These are phyloP conservation scores for Begonia loranthoides DNA, from an alignment of 306 rosid species.

Conservation along the genomic window DNA sequence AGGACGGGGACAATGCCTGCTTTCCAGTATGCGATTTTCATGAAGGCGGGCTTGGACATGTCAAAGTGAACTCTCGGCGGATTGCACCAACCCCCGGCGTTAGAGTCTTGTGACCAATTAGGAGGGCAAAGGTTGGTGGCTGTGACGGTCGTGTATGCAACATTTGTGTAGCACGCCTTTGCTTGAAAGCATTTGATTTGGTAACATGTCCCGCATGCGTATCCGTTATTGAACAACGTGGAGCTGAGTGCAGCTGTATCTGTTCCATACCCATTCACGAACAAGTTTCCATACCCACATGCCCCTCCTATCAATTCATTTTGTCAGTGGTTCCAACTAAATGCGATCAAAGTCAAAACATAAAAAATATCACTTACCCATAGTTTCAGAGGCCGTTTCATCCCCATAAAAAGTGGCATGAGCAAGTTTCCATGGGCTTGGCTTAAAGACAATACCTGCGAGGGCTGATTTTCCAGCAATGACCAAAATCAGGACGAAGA, in stretches of 20 bases:
- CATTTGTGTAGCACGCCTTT: slow-evolving; percentile 27
- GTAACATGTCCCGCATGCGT: slow-evolving; percentile 70
- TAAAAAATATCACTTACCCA: slow-evolving; percentile 37
- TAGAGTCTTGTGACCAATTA: slow-evolving; percentile 54
- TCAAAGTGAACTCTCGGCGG: slow-evolving; percentile 80
- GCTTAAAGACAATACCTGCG: slow-evolving; percentile 22
- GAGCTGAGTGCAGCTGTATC: slow-evolving; percentile 73
- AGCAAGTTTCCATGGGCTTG: slow-evolving; percentile 57
- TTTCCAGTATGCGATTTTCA: slow-evolving; percentile 64
- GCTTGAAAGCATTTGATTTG: slow-evolving; percentile 60
- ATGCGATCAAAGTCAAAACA: not conserved
- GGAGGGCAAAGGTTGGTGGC: slow-evolving; percentile 93
- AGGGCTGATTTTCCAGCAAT: slow-evolving; percentile 9
- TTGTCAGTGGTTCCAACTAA: too few relatives aligned
- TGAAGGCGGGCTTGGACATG: slow-evolving; percentile 88
- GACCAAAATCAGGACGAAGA: slow-evolving; percentile 15
- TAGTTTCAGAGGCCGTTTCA: slow-evolving; percentile 63
- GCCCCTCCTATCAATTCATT: slow-evolving; percentile 48
- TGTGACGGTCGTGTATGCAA: slow-evolving; percentile 46
- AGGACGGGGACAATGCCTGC: slow-evolving; percentile 71
- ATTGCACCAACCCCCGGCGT: slow-evolving; percentile 92
- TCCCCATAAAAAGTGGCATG: slow-evolving; percentile 92
- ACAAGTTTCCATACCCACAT: slow-evolving; percentile 82
- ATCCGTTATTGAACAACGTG: slow-evolving; percentile 67
- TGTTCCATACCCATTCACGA: slow-evolving; percentile 63